Evolutionary conservation across 371 early-diverging fungal genomes (phyloP).

Genomic region (Synchytrium microbalum): DNA sequence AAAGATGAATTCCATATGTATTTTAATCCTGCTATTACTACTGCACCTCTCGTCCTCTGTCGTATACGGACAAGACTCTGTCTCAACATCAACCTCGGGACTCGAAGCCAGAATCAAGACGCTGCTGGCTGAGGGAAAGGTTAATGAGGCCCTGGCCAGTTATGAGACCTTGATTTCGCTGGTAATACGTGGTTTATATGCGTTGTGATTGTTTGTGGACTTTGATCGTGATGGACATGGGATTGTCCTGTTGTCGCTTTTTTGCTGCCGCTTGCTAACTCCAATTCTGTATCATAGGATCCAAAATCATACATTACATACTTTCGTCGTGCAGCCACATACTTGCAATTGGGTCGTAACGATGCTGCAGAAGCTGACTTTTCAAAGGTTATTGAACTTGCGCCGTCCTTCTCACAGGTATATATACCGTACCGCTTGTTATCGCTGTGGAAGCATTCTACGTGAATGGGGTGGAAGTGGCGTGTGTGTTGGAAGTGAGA

Average conservation of each 20-base stretch:
- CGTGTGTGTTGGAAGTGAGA: conserved; percentile 2
- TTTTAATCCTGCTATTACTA: too few relatives aligned
- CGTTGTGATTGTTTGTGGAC: too few relatives aligned
- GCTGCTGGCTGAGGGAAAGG: neutral
- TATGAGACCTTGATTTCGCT: neutral
- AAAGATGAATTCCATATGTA: too few relatives aligned
- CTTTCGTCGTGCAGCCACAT: conserved; percentile 81
- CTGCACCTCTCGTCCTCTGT: too few relatives aligned
- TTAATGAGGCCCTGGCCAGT: neutral
- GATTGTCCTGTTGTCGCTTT: too few relatives aligned
- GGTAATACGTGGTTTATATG: too few relatives aligned
- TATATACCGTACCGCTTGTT: neutral
- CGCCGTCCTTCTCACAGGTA: conserved; percentile 67
- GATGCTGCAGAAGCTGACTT: conserved; percentile 72
- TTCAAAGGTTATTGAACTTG: conserved; percentile 59
- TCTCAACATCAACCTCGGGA: too few relatives aligned
- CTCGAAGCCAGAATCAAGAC: neutral
- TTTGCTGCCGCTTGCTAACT: too few relatives aligned
- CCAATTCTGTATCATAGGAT: too few relatives aligned
- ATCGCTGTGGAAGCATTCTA: neutral
- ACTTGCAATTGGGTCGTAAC: conserved; percentile 64
- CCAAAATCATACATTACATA: conserved; percentile 38
- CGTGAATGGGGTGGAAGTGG: neutral
- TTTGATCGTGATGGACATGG: too few relatives aligned
- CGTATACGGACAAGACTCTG: too few relatives aligned